Evolutionary conservation across 179 eudicot species (phyloP), one percentile per base, ranked within the genome.

Genomic region (Heliamphora ciliata): DNA sequence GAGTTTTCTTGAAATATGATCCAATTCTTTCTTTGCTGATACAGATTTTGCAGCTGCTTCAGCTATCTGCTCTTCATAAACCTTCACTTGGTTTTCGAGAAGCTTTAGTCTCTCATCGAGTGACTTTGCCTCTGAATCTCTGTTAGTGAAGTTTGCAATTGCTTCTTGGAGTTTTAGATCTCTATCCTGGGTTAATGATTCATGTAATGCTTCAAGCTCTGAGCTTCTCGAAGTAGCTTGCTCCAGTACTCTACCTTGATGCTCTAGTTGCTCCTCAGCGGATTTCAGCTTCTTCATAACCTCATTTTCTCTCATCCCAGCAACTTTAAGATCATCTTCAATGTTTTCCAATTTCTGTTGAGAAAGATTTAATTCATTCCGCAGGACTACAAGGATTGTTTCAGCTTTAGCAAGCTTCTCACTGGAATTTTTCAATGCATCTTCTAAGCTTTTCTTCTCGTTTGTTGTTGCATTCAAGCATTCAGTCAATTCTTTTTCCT

Each of bases 121-220:
- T 3, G 90, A 86, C 66, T 90, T 90, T 65, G 89, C 91, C 87
- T 92, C 93, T 3, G 83, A 76, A 80, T 94, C 98, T 83, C 85
- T 89, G 82, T 77, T 82, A 66, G 84, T 55, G 82, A 86, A 81
- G 74, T 76, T 92, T 5, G 86, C 82, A 69, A 84, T 72, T 67
- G 92, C 88, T 82, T 95, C 97, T 81, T 92, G 93, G 81, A 91
- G 82, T 89, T 93, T 93, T 65, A 89, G 69, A 74, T 95, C 97
- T 51, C 87, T 86, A 69, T 95, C 98, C 84, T 88, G 87, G 13
- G 83, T 79, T 15, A 86, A 80, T 18, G 89, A 74, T 74, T 84
- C 91, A 59, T 92, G 91, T 64, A 90, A 81, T 58, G 92, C 83
- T 84, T 92, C 97, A 83, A 92, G 88, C 82, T 93, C 93, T 47